Evolutionary conservation across 495 filamentous ascomycete genomes (phyloP), one percentile per base, ranked within the genome.

Genomic region (Aspergillus coremiiformis): DNA sequence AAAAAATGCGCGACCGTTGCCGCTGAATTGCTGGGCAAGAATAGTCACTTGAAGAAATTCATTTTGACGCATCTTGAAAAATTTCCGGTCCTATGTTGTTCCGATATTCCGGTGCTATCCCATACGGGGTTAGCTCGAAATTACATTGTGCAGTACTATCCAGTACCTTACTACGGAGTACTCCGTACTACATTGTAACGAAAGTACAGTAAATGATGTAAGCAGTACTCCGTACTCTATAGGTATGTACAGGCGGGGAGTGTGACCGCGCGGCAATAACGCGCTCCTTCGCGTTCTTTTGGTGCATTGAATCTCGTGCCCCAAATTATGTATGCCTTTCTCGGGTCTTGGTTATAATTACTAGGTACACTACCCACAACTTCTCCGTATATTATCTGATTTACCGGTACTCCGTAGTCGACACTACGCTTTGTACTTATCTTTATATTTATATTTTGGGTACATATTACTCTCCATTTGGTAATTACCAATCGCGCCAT

Each of bases 1-100:
- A 12, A 35, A 19, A 51, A 44, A 17, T 30, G 41, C 33, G 49
- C 39, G 56, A 60, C 52, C 53, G 44, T 51, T 59, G 61, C 52
- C 59, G 56, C 53, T 47, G 33, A 37, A 35, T 20, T 39, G 23
- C 39, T 49, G 56, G 49, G 49, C 55, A 43, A 39, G 42, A 44
- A 45, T 52, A 52, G 48, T 57, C 52, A 51, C 60, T 20, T 35
- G 33, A 52, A 57, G 51, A 62, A 63, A 63, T 44, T 54, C 51
- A 53, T 58, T 60, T 59, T 44, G 59, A 55, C 57, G 60, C 46
- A 69, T 66, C 66, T 61, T 58, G 66, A 73, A 73, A 73, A 73
- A 72, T 67, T 69, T 71, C 67, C 65, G 70, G 70, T 29, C 49
- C 44, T 66, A 69, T 52, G 39, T 62, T 66, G 56, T 59, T 21